Evolutionary conservation across 345 rosid species (phyloP).

Genomic region (Populus davidiana): DNA sequence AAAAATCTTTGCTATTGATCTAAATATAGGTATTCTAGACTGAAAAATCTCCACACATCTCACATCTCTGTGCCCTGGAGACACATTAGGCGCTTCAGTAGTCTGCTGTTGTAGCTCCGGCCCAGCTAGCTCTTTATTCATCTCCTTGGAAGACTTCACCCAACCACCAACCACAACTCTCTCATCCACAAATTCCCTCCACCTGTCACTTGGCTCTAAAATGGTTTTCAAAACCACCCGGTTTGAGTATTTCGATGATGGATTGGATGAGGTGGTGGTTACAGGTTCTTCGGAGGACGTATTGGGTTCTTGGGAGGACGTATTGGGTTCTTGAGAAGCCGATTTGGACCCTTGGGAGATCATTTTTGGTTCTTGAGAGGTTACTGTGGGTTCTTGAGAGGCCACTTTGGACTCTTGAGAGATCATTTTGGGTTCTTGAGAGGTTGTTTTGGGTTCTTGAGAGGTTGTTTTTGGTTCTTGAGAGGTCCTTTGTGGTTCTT

Average conservation of each 20-base stretch:
- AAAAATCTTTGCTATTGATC: conserved; percentile 53
- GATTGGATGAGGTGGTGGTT: conserved; percentile 1
- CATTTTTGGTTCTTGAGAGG: neutral
- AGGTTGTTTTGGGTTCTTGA: conserved; percentile 10
- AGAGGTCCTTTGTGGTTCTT: conserved; percentile 8
- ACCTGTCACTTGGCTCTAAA: conserved; percentile 45
- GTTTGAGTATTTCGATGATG: conserved; percentile 47
- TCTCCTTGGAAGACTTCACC: conserved; percentile 73
- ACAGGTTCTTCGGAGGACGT: neutral
- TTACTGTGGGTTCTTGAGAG: neutral
- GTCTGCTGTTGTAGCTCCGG: conserved; percentile 17
- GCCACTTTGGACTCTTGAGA: neutral
- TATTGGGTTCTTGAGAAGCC: neutral
- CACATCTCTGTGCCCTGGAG: conserved; percentile 29
- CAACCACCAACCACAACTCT: conserved; percentile 81
- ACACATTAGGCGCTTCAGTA: conserved; percentile 5
- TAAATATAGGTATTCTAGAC: conserved; percentile 57
- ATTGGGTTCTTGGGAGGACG: neutral
- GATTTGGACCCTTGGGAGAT: conserved; percentile 3
- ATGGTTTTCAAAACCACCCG: conserved; percentile 58
- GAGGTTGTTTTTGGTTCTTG: neutral
- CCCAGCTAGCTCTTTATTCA: conserved; percentile 34
- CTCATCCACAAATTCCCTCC: conserved; percentile 39
- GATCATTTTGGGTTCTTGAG: neutral
- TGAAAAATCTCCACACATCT: conserved; percentile 68